Conservation (phyloP, 192 early-diverging fungal species). For the Rhizophagus clarus region DNA sequence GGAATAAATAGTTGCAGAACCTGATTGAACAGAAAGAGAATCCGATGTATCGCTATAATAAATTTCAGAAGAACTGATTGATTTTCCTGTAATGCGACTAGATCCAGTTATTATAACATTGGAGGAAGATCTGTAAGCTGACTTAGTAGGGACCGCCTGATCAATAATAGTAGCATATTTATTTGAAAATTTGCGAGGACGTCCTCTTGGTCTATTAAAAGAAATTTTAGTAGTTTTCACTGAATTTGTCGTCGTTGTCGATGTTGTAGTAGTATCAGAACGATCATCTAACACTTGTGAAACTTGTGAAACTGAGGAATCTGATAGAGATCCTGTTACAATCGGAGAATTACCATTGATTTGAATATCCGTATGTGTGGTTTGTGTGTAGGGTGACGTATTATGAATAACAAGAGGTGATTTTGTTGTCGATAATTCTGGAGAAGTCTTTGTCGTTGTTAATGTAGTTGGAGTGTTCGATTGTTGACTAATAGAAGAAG, state of each 20-base stretch:
- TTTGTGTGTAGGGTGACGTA: background rate
- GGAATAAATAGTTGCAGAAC: background rate
- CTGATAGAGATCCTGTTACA: background rate
- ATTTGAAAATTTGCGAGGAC: background rate
- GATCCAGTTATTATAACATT: background rate
- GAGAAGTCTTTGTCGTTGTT: background rate
- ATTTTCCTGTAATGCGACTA: background rate
- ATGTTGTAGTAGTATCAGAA: too few species aligned
- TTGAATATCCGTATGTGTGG: background rate
- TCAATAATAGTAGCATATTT: background rate
- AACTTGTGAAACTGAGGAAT: background rate
- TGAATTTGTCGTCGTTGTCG: background rate
- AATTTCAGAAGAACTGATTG: background rate
- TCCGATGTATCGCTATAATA: background rate
- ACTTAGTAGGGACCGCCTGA: background rate
- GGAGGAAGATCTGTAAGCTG: background rate
- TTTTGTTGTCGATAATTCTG: too few species aligned
- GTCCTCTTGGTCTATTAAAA: background rate
- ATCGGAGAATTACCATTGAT: background rate
- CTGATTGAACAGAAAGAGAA: background rate
- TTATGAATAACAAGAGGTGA: background rate
- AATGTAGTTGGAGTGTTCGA: background rate
- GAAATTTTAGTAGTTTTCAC: background rate
- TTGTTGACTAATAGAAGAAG: background rate
- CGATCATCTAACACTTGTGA: background rate